phyloP scores from a whole-genome alignment of 495 filamentous ascomycete species.

The Schizothecium vesticola region DNA sequence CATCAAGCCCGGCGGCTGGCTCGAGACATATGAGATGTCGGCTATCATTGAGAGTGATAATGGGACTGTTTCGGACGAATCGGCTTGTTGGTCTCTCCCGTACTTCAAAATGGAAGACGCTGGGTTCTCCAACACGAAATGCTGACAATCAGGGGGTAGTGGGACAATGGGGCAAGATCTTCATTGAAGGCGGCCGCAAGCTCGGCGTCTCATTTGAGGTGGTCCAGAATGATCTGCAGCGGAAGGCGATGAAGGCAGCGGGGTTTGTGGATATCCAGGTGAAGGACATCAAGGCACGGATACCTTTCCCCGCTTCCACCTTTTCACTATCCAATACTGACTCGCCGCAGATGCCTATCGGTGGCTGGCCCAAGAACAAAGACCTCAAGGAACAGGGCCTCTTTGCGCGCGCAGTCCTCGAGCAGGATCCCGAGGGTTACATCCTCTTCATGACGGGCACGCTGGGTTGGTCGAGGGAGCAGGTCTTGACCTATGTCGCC shows the following conservation, averaged over 20 bases:
- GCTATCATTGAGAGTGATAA: conserved; percentile 18
- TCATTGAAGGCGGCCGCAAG: conserved; percentile 13
- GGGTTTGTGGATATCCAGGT: conserved; percentile 41
- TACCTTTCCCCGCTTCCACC: no score
- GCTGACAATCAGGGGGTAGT: conserved; percentile 6
- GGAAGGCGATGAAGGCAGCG: conserved; percentile 37
- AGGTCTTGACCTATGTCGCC: conserved; percentile 27
- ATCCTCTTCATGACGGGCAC: conserved; percentile 35
- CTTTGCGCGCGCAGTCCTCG: conserved; percentile 23
- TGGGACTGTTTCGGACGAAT: conserved; percentile 9
- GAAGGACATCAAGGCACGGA: conserved; percentile 15
- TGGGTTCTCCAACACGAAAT: no score
- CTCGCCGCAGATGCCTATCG: conserved; percentile 44
- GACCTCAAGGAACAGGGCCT: conserved; percentile 45
- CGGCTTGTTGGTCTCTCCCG: no score
- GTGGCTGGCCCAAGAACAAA: conserved; percentile 45
- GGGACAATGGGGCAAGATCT: conserved; percentile 19
- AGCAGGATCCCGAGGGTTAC: conserved; percentile 38
- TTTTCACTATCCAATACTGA: no score
- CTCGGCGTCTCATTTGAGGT: conserved; percentile 14
- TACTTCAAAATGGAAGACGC: no score
- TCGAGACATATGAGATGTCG: conserved; percentile 26
- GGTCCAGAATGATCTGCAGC: conserved; percentile 25
- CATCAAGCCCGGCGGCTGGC: conserved; percentile 23
- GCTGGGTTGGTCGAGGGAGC: conserved; percentile 27